phyloP scores from a whole-genome alignment of 495 filamentous ascomycete genomes.

The Daldinia loculata region DNA sequence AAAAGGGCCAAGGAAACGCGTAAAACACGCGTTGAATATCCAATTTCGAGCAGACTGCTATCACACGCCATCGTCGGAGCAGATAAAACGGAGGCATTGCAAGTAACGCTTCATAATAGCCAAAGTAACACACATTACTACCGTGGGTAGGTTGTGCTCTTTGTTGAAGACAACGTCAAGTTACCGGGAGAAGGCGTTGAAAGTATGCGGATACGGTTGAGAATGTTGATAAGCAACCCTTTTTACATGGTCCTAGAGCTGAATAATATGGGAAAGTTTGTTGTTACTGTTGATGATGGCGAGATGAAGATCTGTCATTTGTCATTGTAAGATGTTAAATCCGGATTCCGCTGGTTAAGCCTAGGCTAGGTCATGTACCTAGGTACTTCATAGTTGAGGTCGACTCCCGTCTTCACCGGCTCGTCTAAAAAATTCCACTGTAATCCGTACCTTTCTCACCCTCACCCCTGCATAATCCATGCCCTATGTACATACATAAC shows the following conservation, averaged over 20 bases:
- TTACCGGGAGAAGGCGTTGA: background rate
- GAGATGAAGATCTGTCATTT: constrained; percentile 35
- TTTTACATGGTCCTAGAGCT: background rate
- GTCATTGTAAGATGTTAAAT: constrained; percentile 15
- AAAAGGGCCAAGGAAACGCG: constrained; percentile 25
- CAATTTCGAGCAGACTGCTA: constrained; percentile 19
- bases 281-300: constrained; percentile 25
- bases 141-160: background rate
- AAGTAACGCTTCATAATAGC: background rate
- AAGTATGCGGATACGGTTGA: background rate
- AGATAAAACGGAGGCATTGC: background rate
- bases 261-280: background rate
- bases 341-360: constrained; percentile 16
- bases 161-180: background rate
- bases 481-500: background rate
- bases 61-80: background rate
- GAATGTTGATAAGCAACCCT: background rate
- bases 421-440: background rate
- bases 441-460: background rate
- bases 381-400: background rate
- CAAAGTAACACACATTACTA: background rate
- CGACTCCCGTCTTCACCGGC: background rate
- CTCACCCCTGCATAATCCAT: background rate
- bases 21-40: constrained; percentile 30
- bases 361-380: background rate